These are phyloP conservation scores for Ascochyta pisi DNA, from an alignment of 2,329 filamentous ascomycete genomes.

Conservation along the genomic window DNA sequence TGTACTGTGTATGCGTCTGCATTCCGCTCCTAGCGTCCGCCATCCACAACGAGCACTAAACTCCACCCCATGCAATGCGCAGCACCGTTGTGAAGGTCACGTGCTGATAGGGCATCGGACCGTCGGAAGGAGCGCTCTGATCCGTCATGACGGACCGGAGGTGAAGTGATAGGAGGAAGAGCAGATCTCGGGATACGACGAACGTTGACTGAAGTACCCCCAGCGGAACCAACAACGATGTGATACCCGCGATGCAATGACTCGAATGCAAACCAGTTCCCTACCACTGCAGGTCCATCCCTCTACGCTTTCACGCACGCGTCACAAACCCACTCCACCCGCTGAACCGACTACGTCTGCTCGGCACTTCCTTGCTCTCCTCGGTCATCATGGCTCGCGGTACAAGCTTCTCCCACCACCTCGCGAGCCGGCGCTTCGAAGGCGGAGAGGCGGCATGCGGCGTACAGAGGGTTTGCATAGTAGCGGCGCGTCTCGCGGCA, in stretches of 20 bases:
- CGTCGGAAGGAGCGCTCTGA: neutral
- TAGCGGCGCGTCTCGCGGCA: conserved; percentile 12
- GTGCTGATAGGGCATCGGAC: neutral
- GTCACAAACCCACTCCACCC: neutral
- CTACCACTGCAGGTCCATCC: too few species aligned
- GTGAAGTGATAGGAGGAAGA: too few species aligned
- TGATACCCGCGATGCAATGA: too few species aligned
- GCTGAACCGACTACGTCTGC: neutral
- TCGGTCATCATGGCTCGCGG: neutral
- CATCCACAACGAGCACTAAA: neutral
- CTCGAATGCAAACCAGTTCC: too few species aligned
- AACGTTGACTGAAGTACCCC: too few species aligned
- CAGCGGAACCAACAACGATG: too few species aligned
- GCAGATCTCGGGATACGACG: too few species aligned
- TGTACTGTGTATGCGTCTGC: neutral
- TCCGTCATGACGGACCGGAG: neutral
- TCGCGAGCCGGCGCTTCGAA: neutral
- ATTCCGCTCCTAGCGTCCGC: conserved; percentile 12
- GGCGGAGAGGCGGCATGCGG: neutral
- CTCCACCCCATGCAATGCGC: conserved; percentile 4
- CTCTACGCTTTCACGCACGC: neutral
- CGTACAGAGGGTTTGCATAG: neutral
- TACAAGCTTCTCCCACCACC: neutral
- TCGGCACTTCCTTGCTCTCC: neutral
- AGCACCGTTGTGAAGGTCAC: neutral